Conservation (phyloP, 345 rosid genomes). For the Cardamine chenopodiifolia region DNA sequence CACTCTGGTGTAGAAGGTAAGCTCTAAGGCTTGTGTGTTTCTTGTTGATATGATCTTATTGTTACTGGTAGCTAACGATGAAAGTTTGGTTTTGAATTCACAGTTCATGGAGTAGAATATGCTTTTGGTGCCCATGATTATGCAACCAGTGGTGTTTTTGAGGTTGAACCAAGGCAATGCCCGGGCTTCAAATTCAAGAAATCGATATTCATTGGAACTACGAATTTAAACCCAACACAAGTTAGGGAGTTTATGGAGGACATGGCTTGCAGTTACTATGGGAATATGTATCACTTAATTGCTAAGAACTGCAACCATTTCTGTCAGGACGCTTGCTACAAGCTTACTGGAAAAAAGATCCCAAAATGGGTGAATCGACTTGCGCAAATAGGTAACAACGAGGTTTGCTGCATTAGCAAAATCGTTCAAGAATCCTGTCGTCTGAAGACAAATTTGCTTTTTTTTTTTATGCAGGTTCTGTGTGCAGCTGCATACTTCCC, state of each 20-base stretch:
- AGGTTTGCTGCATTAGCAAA: not conserved
- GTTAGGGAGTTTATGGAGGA: slow-evolving; percentile 88
- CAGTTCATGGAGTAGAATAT: slow-evolving; percentile 94
- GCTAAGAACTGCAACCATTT: slow-evolving; percentile 94
- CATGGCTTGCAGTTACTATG: slow-evolving; percentile 72
- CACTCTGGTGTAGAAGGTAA: slow-evolving; percentile 99
- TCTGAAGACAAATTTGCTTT: not conserved
- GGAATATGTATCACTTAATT: slow-evolving; percentile 88
- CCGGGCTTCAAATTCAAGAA: slow-evolving; percentile 97
- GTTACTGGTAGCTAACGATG: slow-evolving; percentile 18
- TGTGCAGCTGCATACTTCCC: slow-evolving; percentile 90
- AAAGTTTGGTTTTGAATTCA: not conserved
- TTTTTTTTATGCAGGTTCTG: slow-evolving; percentile 55
- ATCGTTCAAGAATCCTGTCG: not conserved
- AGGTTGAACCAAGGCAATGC: slow-evolving; percentile 89
- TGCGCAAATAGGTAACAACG: slow-evolving; percentile 67
- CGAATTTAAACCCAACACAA: slow-evolving; percentile 74
- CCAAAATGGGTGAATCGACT: slow-evolving; percentile 98
- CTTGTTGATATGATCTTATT: slow-evolving; percentile 18
- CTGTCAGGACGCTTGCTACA: slow-evolving; percentile 74
- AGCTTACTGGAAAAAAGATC: slow-evolving; percentile 69
- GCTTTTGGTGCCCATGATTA: slow-evolving; percentile 98
- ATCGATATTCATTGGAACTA: slow-evolving; percentile 85
- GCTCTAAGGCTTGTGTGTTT: slow-evolving; percentile 17
- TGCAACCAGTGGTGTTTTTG: slow-evolving; percentile 88